A percentile compares a stretch with the other conserved stretches of the same genome.
Conservation (phyloP, 176 grass and related monocot genomes). For the Puya raimondii region DNA sequence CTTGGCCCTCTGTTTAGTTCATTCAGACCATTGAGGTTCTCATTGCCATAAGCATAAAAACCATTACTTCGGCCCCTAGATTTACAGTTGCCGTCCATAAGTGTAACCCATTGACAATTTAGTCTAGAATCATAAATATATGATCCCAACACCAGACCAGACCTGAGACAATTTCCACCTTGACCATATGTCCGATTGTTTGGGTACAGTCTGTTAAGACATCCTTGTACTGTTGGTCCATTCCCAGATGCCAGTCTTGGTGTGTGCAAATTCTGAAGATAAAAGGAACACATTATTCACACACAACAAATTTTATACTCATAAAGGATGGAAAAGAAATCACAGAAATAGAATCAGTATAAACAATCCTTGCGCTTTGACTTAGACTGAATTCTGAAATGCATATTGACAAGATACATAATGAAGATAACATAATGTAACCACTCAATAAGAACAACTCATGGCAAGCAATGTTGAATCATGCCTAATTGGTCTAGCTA, state of each 20-base stretch:
- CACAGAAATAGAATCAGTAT: too few relatives aligned
- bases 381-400: too few relatives aligned
- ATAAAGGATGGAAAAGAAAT: background rate
- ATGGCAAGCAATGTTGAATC: too few relatives aligned
- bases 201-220: slow-evolving; percentile 47
- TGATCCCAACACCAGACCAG: slow-evolving; percentile 52
- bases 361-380: too few relatives aligned
- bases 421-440: too few relatives aligned
- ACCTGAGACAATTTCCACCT: slow-evolving; percentile 41
- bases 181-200: slow-evolving; percentile 37
- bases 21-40: slow-evolving; percentile 59
- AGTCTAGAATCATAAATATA: slow-evolving; percentile 44
- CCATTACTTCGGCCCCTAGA: slow-evolving; percentile 48
- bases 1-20: slow-evolving; percentile 86
- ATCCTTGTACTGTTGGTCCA: slow-evolving; percentile 22
- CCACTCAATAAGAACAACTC: too few relatives aligned
- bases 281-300: background rate
- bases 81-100: slow-evolving; percentile 55
- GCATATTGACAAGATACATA: too few relatives aligned
- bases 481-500: too few relatives aligned
- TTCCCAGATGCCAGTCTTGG: slow-evolving; percentile 8
- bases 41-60: slow-evolving; percentile 44
- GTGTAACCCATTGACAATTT: slow-evolving; percentile 44
- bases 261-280: slow-evolving; percentile 7
- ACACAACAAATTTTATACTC: background rate